phyloP scores from a whole-genome alignment of 2,329 filamentous ascomycete genomes.

The Herpotrichia juniperi region DNA sequence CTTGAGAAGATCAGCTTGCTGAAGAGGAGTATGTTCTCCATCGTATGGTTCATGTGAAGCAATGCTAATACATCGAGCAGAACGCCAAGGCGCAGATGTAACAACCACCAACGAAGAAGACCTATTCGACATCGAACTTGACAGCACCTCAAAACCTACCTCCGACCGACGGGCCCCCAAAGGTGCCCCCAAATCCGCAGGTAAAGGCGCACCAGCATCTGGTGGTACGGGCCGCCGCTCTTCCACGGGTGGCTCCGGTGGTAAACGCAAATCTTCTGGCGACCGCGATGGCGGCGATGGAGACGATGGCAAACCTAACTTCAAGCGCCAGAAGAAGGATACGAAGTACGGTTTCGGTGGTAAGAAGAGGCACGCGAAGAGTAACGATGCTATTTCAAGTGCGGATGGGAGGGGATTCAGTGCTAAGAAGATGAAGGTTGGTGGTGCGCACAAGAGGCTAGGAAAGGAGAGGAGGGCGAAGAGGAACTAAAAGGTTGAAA shows the following conservation, averaged over 20 bases:
- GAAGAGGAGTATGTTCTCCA: slow-evolving; percentile 81
- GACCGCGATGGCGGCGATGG: slow-evolving; percentile 28
- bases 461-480: slow-evolving; percentile 44
- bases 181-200: slow-evolving; percentile 1
- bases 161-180: slow-evolving; percentile 39
- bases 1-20: slow-evolving; percentile 93
- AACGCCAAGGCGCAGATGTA: slow-evolving; percentile 76
- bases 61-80: slow-evolving; percentile 57
- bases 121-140: slow-evolving; percentile 84
- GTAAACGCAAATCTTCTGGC: background rate
- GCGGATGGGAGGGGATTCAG: slow-evolving; percentile 83
- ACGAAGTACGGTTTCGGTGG: slow-evolving; percentile 94
- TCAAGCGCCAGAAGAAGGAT: slow-evolving; percentile 91
- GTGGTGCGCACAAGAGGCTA: slow-evolving; percentile 35
- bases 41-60: background rate
- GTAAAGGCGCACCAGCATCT: background rate
- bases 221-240: background rate
- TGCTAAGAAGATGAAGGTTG: slow-evolving; percentile 72
- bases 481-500: slow-evolving; percentile 25
- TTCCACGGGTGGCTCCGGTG: background rate
- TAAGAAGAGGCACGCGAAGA: slow-evolving; percentile 92
- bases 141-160: slow-evolving; percentile 56
- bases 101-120: slow-evolving; percentile 78
- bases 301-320: slow-evolving; percentile 54
- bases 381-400: slow-evolving; percentile 82